Percentiles rank a stretch among this genome's conserved stretches.
These are phyloP conservation scores for Salix arbutifolia DNA, from an alignment of 345 rosid species.

Conservation along the genomic window DNA sequence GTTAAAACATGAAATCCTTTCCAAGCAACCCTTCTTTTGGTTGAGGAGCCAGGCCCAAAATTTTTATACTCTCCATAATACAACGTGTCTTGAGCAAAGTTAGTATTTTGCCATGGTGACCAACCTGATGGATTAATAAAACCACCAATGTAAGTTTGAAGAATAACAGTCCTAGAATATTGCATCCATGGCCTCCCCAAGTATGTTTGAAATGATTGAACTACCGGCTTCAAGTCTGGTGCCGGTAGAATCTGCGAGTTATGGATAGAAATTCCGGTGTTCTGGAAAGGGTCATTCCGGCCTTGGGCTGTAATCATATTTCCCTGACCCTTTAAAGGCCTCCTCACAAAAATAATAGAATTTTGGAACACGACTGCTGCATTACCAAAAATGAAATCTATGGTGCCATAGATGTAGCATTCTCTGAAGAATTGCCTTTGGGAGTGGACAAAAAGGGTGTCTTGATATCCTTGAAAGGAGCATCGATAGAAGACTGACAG, in stretches of 20 bases:
- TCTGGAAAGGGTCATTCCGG: slow-evolving; percentile 64
- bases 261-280: slow-evolving; percentile 73
- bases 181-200: slow-evolving; percentile 76
- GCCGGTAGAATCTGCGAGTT: slow-evolving; percentile 55
- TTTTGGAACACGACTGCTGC: slow-evolving; percentile 83
- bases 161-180: slow-evolving; percentile 57
- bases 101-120: slow-evolving; percentile 33
- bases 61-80: slow-evolving; percentile 45
- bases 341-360: slow-evolving; percentile 51
- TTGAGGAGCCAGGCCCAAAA: slow-evolving; percentile 48
- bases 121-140: slow-evolving; percentile 59
- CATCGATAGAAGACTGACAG: slow-evolving; percentile 79
- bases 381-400: slow-evolving; percentile 84
- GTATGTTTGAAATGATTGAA: slow-evolving; percentile 39
- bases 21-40: slow-evolving; percentile 46
- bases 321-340: slow-evolving; percentile 60
- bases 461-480: slow-evolving; percentile 73
- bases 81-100: slow-evolving; percentile 36
- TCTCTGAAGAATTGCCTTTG: slow-evolving; percentile 76
- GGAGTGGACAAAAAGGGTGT: slow-evolving; percentile 75
- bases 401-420: slow-evolving; percentile 76
- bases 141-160: slow-evolving; percentile 44
- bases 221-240: slow-evolving; percentile 51
- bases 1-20: slow-evolving; percentile 36
- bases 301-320: slow-evolving; percentile 75